These are phyloP conservation scores for Candida silvatica DNA, from an alignment of 805 yeast species.

Conservation along the genomic window DNA sequence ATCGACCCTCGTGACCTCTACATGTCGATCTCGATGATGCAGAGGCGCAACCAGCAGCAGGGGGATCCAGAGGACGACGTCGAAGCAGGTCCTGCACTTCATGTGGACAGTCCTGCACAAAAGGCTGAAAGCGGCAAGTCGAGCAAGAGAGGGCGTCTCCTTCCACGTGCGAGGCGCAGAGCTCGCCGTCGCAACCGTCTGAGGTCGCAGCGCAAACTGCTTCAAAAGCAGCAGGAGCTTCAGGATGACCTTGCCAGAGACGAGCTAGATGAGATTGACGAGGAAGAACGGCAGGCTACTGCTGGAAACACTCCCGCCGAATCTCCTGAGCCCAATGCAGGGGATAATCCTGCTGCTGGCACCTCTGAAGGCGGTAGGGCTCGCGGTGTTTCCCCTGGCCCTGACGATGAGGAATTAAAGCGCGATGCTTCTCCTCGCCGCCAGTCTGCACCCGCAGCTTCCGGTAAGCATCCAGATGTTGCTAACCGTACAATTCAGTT, in stretches of 20 bases:
- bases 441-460: no score
- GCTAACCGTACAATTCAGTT: no score
- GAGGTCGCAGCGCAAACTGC: constrained; percentile 6
- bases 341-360: background rate
- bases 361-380: no score
- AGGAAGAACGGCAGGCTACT: constrained; percentile 1
- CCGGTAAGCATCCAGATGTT: no score
- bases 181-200: background rate
- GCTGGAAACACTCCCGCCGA: background rate
- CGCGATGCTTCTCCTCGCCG: no score
- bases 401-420: background rate
- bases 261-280: constrained; percentile 5
- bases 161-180: background rate
- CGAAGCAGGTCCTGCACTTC: constrained; percentile 58
- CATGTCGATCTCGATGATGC: constrained; percentile 76
- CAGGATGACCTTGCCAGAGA: background rate
- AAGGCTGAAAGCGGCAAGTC: constrained; percentile 27
- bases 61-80: no score
- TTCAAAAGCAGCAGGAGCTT: constrained; percentile 5
- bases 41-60: constrained; percentile 35
- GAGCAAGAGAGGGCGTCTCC: no score
- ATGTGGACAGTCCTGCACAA: constrained; percentile 73
- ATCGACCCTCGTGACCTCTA: constrained; percentile 78
- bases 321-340: background rate
- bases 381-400: background rate